These are phyloP conservation scores for Datura wrightii DNA, from an alignment of 257 asterid species.

Conservation along the genomic window DNA sequence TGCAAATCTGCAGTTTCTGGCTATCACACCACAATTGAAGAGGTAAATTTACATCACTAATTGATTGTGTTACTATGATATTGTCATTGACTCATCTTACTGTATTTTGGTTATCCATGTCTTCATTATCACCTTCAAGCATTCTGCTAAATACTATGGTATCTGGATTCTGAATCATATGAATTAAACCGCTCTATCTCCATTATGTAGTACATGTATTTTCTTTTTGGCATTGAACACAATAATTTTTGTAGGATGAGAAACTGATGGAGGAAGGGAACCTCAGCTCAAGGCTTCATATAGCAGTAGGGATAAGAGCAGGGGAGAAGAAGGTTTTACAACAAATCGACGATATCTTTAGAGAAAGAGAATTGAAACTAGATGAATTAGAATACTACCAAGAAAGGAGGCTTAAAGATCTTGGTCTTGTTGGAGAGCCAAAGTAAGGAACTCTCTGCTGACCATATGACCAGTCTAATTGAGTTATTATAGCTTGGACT, in stretches of 20 bases:
- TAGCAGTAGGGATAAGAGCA: slow-evolving; percentile 73
- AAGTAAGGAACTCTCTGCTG: slow-evolving; percentile 42
- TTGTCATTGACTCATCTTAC: not conserved
- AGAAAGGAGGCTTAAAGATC: slow-evolving; percentile 91
- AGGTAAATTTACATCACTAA: slow-evolving; percentile 52
- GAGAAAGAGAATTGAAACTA: slow-evolving; percentile 73
- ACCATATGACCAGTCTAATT: not conserved
- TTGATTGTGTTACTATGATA: not conserved
- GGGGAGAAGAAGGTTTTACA: slow-evolving; percentile 95
- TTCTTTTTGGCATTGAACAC: not conserved
- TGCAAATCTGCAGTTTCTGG: slow-evolving; percentile 81
- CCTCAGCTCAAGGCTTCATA: slow-evolving; percentile 66
- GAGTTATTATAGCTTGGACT: not conserved
- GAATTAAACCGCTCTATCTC: not conserved
- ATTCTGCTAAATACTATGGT: not conserved
- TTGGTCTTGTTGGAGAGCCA: slow-evolving; percentile 92
- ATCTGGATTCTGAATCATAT: not conserved
- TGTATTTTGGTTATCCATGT: not conserved
- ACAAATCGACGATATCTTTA: slow-evolving; percentile 69
- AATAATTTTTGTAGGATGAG: slow-evolving; percentile 65
- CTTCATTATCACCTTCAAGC: not conserved
- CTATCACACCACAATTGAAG: slow-evolving; percentile 83
- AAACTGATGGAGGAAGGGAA: slow-evolving; percentile 69
- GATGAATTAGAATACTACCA: slow-evolving; percentile 84
- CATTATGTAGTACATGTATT: not conserved